Conservation (phyloP, 2,329 filamentous ascomycete genomes). For the Zymoseptoria brevis region DNA sequence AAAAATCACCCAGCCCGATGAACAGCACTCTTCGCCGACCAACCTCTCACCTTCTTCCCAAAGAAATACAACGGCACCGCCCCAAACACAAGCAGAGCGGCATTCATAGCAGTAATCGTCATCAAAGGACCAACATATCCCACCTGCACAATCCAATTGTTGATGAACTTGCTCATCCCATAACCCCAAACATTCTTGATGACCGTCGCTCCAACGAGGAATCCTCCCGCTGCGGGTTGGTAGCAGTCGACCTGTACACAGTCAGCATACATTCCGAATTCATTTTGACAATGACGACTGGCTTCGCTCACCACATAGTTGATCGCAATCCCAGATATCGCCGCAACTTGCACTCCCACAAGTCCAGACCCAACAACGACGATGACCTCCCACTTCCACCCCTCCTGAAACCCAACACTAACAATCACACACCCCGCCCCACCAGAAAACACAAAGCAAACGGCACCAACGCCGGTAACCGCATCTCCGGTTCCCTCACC, state of each 20-base stretch:
- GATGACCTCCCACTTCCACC: background rate
- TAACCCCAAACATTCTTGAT: background rate
- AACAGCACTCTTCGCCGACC: background rate
- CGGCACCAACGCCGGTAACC: background rate
- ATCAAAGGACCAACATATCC: background rate
- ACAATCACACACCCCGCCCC: background rate
- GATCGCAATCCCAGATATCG: background rate
- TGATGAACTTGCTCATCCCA: background rate
- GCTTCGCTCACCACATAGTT: background rate
- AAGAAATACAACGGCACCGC: background rate
- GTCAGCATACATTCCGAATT: too few species aligned
- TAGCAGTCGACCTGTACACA: background rate
- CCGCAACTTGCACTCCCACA: background rate
- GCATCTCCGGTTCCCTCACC: background rate
- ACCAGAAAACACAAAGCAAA: background rate
- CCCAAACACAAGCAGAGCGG: background rate
- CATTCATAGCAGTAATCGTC: background rate
- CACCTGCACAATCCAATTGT: background rate
- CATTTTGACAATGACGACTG: too few species aligned
- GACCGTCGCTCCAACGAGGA: background rate
- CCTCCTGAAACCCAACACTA: background rate
- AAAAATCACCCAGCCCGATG: background rate
- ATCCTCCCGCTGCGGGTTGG: background rate
- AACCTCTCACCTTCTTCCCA: background rate
- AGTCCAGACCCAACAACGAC: background rate